A percentile compares a stretch with the other conserved stretches of the same genome.
phyloP scores from a whole-genome alignment of 768 basidiomycete species.

The Amanita pallidorosea region DNA sequence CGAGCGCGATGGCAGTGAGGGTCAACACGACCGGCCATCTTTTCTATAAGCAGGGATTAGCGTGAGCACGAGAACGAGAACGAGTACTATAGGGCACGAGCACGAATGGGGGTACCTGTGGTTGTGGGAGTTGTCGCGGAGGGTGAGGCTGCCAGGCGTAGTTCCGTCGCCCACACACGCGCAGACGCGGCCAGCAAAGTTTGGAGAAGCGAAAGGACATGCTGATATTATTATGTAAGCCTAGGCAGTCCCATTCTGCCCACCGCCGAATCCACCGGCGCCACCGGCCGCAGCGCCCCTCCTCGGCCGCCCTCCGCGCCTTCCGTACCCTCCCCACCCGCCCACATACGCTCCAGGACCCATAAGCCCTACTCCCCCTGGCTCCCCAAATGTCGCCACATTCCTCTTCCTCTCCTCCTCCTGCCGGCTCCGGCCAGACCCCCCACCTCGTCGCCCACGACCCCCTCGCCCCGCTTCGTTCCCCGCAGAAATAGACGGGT shows the following conservation, averaged over 20 bases:
- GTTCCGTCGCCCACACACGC: slow-evolving; percentile 8
- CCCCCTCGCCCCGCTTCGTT: slow-evolving; percentile 14
- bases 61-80: not conserved
- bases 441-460: slow-evolving; percentile 31
- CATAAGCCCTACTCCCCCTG: slow-evolving; percentile 67
- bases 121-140: slow-evolving; percentile 23
- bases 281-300: slow-evolving; percentile 17
- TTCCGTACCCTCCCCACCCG: slow-evolving; percentile 65
- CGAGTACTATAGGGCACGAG: no score
- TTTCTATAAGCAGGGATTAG: slow-evolving; percentile 17
- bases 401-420: slow-evolving; percentile 82
- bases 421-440: slow-evolving; percentile 53
- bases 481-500: slow-evolving; percentile 29
- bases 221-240: no score
- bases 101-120: slow-evolving; percentile 16
- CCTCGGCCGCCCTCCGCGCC: slow-evolving; percentile 28
- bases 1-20: slow-evolving; percentile 38
- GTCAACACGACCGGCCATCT: slow-evolving; percentile 51
- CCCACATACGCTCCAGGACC: slow-evolving; percentile 74
- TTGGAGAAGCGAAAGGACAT: not conserved
- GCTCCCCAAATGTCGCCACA: slow-evolving; percentile 81
- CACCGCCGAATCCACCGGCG: no score
- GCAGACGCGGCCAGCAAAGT: not conserved
- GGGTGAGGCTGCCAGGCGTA: slow-evolving; percentile 21
- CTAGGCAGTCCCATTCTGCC: slow-evolving; percentile 9